Base-by-base conservation (phyloP, 1,139 yeast genomes). In the Yamadazyma oceani region DNA sequence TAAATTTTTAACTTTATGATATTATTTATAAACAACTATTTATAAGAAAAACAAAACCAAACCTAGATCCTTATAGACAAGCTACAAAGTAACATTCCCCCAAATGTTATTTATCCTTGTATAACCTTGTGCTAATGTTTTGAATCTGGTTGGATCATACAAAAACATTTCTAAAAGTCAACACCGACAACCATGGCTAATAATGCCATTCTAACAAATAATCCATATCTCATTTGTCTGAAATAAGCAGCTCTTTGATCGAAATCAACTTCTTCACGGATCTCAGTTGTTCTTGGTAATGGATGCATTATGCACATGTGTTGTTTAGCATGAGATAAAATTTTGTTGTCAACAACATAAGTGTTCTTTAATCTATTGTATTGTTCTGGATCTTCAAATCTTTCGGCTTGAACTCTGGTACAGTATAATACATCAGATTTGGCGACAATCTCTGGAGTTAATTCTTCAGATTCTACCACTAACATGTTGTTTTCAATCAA, bases 281-380 rank as follows among this genome's bases (percentile, higher is more conserved):
- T 90, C 71, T 94, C 99, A 55, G 81, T 85, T 50, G 88, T 89
- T 69, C 99, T 86, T 62, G 99, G 99, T 56, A 94, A 79, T 63
- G 99, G 99, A 64, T 94, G 99, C 95, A 94, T 85, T 47, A 94
- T 85, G 66, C 96, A 89, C 98, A 92, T 92, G 69, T 92, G 97
- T 65, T 88, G 89, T 73, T 94, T 94, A 54, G 98, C 97, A 62
- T 85, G 81, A 36, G 89, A 77, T 61, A 94, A 77, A 48, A 92
- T 85, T 69, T 78, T 83, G 78, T 92, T 90, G 70, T 92, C 96
- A 49, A 94, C 95, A 57, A 88, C 78, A 66, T 89, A 94, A 22
- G 87, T 76, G 62, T 92, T 95, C 78, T 89, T 92, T 63, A 92
- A 80, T 58, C 92, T 78, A 61, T 85, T 83, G 69, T 88, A 94